phyloP scores from a whole-genome alignment of 140 eudicot genomes.

The Stevia rebaudiana region DNA sequence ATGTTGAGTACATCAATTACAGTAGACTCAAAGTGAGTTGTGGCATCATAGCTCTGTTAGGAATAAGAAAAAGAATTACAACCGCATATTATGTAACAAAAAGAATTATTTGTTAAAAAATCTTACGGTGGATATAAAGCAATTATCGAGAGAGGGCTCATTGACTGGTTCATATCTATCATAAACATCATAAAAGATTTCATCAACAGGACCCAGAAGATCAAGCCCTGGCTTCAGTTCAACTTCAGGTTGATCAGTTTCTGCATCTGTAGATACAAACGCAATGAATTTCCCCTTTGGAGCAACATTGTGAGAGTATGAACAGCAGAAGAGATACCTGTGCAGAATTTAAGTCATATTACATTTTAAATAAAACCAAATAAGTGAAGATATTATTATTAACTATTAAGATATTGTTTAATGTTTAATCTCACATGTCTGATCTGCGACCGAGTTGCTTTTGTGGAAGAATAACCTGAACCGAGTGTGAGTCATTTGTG shows the following conservation, averaged over 20 bases:
- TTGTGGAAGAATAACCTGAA: constrained; percentile 95
- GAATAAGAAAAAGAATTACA: constrained; percentile 4
- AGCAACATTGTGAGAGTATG: constrained; percentile 94
- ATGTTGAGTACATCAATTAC: constrained; percentile 86
- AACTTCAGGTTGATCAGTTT: constrained; percentile 75
- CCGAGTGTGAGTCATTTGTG: constrained; percentile 82
- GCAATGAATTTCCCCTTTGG: constrained; percentile 95
- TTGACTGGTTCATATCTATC: constrained; percentile 85
- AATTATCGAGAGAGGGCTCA: constrained; percentile 77
- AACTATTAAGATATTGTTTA: not conserved
- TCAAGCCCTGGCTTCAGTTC: constrained; percentile 88
- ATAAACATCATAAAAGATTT: constrained; percentile 70
- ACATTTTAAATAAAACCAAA: not conserved
- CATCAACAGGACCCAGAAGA: constrained; percentile 91
- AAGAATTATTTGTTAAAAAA: not conserved
- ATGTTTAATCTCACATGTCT: constrained; percentile 65
- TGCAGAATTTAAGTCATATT: constrained; percentile 19
- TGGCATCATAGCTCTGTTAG: constrained; percentile 88
- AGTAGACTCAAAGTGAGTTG: constrained; percentile 97
- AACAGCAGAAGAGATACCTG: constrained; percentile 94
- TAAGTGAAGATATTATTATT: not conserved
- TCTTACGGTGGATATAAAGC: constrained; percentile 74
- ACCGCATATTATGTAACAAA: not conserved
- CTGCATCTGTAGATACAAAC: constrained; percentile 93
- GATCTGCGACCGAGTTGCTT: constrained; percentile 94